These are phyloP conservation scores for Closterium sp. DNA, from an alignment of 139 green algal species.

Conservation along the genomic window DNA sequence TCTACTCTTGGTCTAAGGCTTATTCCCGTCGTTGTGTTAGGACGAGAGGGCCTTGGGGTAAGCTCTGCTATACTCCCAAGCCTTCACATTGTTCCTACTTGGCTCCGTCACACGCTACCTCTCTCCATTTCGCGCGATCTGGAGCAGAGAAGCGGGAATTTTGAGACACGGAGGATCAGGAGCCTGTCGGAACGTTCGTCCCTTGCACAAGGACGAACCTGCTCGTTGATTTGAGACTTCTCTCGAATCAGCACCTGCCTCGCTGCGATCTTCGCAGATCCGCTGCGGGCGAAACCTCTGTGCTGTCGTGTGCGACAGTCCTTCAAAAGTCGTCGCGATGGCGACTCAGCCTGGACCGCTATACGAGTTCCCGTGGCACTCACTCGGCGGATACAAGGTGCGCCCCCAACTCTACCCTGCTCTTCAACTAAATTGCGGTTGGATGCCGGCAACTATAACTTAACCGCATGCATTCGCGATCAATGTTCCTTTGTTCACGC, in stretches of 20 bases:
- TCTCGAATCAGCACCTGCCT: not conserved
- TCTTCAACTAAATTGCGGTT: not conserved
- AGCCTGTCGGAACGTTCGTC: not conserved
- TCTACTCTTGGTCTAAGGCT: not conserved
- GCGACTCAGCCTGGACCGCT: slow-evolving; percentile 48
- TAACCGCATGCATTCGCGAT: not conserved
- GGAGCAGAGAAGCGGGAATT: not conserved
- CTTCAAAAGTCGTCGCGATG: slow-evolving; percentile 21
- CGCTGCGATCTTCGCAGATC: not conserved
- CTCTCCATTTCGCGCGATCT: not conserved
- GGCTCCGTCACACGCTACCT: not conserved
- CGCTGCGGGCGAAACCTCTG: not conserved
- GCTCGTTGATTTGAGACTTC: not conserved
- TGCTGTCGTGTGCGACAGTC: not conserved
- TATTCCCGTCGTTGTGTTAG: too few relatives aligned
- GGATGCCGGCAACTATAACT: not conserved
- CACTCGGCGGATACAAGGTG: slow-evolving; percentile 49
- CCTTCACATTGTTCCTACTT: not conserved
- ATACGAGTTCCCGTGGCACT: slow-evolving; percentile 55
- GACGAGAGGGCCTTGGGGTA: not conserved
- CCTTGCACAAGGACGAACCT: not conserved
- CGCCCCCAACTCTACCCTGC: not conserved
- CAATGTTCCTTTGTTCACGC: not conserved
- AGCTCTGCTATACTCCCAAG: not conserved
- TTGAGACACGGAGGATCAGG: not conserved